Evolutionary conservation across 2,329 filamentous ascomycete genomes (phyloP), one percentile per base, ranked within the genome.

Genomic region (Emergomyces africanus): DNA sequence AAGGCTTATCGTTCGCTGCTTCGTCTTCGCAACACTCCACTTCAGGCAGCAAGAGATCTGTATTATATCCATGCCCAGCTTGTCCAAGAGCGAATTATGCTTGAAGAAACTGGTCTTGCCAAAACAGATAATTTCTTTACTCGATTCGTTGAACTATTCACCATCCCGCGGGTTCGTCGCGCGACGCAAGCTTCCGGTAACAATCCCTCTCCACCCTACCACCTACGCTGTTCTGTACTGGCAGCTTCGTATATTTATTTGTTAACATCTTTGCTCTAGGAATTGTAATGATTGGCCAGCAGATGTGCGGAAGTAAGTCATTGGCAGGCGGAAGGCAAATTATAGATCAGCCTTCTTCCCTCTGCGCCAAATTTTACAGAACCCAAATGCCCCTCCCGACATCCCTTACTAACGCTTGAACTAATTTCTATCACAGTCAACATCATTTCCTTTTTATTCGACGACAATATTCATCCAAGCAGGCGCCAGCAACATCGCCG

Each of bases 401-500:
- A 25, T 44, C 3, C 20, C 20, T 2, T 14, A 33, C 30, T 37
- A 49, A 46, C 33, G 14, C 25, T 57, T 50, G 18, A 48, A 14
- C 30, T 33, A 28, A 25, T 39, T 39, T 33, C 15, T 48, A 59
- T 14, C 53, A 54, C 37, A 64, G 80, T 86, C 70, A 86, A 87
- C 66, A 86, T 88, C 58, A 86, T 88, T 57, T 83, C 84, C 3
- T 88, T 88, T n/a, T 70, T 89, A 89, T 70, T 85, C 82, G 0
- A 82, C 83, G 23, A 66, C 65, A 3, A 71, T 72, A 44, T 66
- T 71, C 49, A 58, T 67, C 28, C 39, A 63, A 3, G 63, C 71
- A 0, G 72, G 79, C 0, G 81, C 84, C 59, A 71, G 70, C 10
- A 73, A 78, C 30, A 74, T 79, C 4, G 69, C 71, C 5, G 82